Evolutionary conservation across 139 green algal species (phyloP).

Genomic region (Ettlia oleoabundans): DNA sequence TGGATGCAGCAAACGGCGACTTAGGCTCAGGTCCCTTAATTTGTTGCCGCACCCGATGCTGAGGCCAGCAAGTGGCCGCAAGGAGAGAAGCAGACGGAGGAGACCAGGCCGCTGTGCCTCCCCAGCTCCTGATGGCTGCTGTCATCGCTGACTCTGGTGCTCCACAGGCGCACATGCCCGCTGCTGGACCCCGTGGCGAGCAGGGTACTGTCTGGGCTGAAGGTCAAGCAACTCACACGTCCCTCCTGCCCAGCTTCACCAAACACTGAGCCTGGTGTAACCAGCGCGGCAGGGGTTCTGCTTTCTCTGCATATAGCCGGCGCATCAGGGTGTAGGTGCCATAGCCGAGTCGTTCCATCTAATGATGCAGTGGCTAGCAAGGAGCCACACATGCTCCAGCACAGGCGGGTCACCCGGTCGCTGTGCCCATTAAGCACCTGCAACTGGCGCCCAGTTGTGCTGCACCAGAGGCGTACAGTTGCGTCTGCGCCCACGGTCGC

Average conservation of each 20-base stretch:
- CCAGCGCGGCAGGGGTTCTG: not conserved
- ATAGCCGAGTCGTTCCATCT: conserved; percentile 6
- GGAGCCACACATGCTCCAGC: not conserved
- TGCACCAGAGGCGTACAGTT: conserved; percentile 6
- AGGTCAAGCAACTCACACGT: conserved; percentile 10
- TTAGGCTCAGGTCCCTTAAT: too few species aligned
- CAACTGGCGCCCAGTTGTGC: conserved; percentile 10
- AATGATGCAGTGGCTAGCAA: conserved; percentile 23
- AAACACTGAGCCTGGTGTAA: not conserved
- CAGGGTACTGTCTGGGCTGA: conserved; percentile 16
- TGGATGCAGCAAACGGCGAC: too few species aligned
- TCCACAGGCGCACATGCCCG: not conserved
- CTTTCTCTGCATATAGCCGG: not conserved
- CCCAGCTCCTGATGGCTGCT: not conserved
- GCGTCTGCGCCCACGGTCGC: conserved; percentile 15
- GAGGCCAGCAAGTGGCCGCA: conserved; percentile 16
- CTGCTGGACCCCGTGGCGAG: conserved; percentile 25
- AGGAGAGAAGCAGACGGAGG: conserved; percentile 3
- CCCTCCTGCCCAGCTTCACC: not conserved
- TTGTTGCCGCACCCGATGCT: not conserved
- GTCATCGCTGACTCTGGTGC: not conserved
- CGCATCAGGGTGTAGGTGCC: not conserved
- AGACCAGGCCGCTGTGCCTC: conserved; percentile 1
- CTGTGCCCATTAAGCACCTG: not conserved
- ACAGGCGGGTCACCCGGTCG: conserved; percentile 13